Percentiles rank a stretch among this genome's conserved stretches.
Conservation (phyloP, 306 rosid genomes). For the Hippophae rhamnoides region DNA sequence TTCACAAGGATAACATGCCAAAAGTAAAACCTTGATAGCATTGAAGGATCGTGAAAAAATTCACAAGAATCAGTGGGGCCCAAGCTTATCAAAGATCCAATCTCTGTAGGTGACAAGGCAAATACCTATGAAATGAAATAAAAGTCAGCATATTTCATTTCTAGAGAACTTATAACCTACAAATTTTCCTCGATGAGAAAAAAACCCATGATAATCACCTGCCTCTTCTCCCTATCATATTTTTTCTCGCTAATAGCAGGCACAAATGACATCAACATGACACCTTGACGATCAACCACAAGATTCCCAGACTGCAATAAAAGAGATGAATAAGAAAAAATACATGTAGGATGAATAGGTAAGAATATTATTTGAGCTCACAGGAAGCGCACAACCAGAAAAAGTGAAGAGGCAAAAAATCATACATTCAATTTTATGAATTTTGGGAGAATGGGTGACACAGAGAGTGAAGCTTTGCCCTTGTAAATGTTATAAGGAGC, state of each 20-base stretch:
- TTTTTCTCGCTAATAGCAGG: slow-evolving; percentile 44
- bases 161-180: neutral
- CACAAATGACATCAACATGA: slow-evolving; percentile 27
- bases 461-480: slow-evolving; percentile 86
- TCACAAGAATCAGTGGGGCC: slow-evolving; percentile 80
- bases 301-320: slow-evolving; percentile 38
- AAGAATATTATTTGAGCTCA: neutral
- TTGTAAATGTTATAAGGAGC: slow-evolving; percentile 68
- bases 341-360: neutral
- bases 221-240: slow-evolving; percentile 36
- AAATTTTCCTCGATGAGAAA: neutral
- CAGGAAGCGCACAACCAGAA: neutral
- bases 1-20: neutral
- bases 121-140: slow-evolving; percentile 39
- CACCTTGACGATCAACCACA: slow-evolving; percentile 52
- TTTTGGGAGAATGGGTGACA: slow-evolving; percentile 69
- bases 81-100: slow-evolving; percentile 78
- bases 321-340: slow-evolving; percentile 11
- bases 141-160: too few species aligned
- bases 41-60: slow-evolving; percentile 86
- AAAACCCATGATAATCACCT: slow-evolving; percentile 16
- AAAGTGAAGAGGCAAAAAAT: slow-evolving; percentile 5
- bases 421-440: slow-evolving; percentile 63
- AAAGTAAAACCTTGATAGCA: slow-evolving; percentile 62
- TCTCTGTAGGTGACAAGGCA: slow-evolving; percentile 74